These are phyloP conservation scores for Solanum lycopersicoides DNA, from an alignment of 257 asterid genomes.

Conservation along the genomic window DNA sequence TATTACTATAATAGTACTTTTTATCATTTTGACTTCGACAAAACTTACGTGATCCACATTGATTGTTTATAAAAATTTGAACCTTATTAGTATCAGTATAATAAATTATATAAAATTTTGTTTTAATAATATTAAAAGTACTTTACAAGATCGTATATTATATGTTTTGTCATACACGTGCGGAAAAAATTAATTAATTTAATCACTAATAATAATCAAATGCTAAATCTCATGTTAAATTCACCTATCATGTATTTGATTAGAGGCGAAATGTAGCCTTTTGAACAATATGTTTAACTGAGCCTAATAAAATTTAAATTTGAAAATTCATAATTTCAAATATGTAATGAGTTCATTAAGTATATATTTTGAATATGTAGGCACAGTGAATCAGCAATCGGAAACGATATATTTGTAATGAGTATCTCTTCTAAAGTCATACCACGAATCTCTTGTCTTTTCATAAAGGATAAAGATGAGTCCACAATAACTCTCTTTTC, in stretches of 20 bases:
- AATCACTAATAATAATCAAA: background rate
- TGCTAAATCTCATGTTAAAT: background rate
- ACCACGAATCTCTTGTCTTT: no score
- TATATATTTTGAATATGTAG: no score
- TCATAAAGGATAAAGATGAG: no score
- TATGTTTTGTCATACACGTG: background rate
- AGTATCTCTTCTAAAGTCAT: no score
- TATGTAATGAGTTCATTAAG: background rate
- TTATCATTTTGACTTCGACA: background rate
- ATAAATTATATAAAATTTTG: no score
- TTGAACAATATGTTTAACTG: background rate
- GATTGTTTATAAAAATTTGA: background rate
- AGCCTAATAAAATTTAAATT: background rate
- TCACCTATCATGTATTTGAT: background rate
- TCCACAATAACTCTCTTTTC: no score
- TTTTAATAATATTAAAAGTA: background rate
- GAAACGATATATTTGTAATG: no score
- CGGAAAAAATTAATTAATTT: background rate
- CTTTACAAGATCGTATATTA: background rate
- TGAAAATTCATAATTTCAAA: no score
- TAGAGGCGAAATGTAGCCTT: no score
- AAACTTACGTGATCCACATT: background rate
- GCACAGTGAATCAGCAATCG: no score
- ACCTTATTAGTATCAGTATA: background rate
- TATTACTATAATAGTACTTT: background rate